Evolutionary conservation across 2,329 filamentous ascomycete genomes (phyloP).

Genomic region (Volutella citrinella): DNA sequence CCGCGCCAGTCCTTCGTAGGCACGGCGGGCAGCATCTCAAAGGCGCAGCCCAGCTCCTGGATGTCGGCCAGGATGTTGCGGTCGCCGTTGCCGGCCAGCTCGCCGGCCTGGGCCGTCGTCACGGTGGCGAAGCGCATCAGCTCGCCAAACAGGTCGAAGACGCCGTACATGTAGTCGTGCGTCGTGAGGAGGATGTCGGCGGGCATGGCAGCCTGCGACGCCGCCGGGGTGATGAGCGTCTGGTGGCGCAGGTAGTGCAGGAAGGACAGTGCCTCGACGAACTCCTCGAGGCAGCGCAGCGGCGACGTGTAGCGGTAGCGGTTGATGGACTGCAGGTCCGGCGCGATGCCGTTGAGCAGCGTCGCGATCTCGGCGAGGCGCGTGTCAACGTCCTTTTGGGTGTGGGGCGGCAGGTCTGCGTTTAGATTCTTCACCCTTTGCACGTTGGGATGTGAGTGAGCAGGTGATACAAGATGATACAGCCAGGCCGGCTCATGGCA

Average conservation of each 20-base stretch:
- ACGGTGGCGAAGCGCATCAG: conserved; percentile 96
- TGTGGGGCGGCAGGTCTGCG: conserved; percentile 62
- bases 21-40: conserved; percentile 69
- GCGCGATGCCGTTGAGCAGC: conserved; percentile 64
- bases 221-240: conserved; percentile 65
- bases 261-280: conserved; percentile 88
- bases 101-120: conserved; percentile 72
- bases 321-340: conserved; percentile 76
- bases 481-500: too few species aligned
- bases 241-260: conserved; percentile 81
- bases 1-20: conserved; percentile 59
- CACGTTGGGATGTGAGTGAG: conserved; percentile 11
- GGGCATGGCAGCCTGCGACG: conserved; percentile 51
- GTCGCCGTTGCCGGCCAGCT: conserved; percentile 37
- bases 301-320: conserved; percentile 77
- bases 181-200: conserved; percentile 63
- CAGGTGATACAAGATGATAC: too few species aligned
- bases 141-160: conserved; percentile 94
- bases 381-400: conserved; percentile 66
- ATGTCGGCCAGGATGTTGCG: conserved; percentile 76
- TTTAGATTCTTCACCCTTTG: conserved; percentile 65
- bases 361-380: conserved; percentile 69
- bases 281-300: conserved; percentile 88
- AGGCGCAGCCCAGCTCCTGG: conserved; percentile 69
- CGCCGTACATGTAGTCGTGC: conserved; percentile 83